Percentiles rank a stretch among this genome's conserved stretches.
Evolutionary conservation across 495 filamentous ascomycete species (phyloP).

Genomic region (Neurospora tetraspora): DNA sequence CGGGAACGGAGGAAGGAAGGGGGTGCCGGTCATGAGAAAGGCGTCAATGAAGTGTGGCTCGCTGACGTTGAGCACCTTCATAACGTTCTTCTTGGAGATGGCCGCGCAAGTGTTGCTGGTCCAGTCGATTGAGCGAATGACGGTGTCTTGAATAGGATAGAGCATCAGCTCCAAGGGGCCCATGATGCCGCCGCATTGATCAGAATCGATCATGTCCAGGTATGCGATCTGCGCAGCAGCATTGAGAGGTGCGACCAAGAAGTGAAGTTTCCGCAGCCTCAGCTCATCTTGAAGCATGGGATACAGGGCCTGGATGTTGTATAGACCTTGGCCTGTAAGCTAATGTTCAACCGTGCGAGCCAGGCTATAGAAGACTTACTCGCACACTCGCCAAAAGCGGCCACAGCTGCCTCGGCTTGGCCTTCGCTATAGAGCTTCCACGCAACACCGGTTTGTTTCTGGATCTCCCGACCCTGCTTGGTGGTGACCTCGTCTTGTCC

Average conservation of each 20-base stretch:
- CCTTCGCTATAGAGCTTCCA: conserved; percentile 84
- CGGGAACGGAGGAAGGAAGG: conserved; percentile 68
- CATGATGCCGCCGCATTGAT: conserved; percentile 67
- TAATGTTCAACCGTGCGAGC: not conserved
- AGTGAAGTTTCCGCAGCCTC: conserved; percentile 56
- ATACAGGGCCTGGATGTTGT: conserved; percentile 51
- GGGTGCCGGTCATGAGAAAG: conserved; percentile 73
- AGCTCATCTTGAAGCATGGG: conserved; percentile 67
- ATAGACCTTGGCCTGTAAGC: conserved; percentile 40
- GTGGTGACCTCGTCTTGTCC: conserved; percentile 51
- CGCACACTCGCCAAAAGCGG: conserved; percentile 64
- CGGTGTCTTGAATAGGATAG: conserved; percentile 66
- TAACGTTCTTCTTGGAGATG: conserved; percentile 59
- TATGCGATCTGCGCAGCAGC: conserved; percentile 88
- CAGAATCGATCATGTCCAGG: conserved; percentile 57
- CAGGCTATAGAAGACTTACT: conserved; percentile 41
- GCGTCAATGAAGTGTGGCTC: conserved; percentile 73
- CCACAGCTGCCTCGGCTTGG: conserved; percentile 65
- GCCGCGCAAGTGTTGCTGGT: conserved; percentile 55
- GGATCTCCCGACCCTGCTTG: conserved; percentile 36
- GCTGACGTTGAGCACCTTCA: conserved; percentile 58
- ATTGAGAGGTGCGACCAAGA: conserved; percentile 82
- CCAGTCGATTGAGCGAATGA: conserved; percentile 72
- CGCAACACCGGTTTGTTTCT: conserved; percentile 46
- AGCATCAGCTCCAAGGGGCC: conserved; percentile 81